Conservation (phyloP, 306 rosid species). For the Hippophae gyantsensis region DNA sequence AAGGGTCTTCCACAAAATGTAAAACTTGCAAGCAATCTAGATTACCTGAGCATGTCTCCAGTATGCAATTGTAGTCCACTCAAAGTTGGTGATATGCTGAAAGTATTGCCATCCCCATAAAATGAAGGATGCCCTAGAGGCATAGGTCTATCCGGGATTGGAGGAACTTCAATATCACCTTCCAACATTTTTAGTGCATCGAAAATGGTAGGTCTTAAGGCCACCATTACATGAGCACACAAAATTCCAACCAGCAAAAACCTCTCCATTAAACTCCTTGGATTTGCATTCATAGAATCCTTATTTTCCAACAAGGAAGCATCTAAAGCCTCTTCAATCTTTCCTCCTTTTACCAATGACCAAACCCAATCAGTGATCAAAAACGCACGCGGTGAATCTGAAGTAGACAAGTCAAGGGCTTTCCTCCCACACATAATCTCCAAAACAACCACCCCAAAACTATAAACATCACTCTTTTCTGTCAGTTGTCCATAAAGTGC, state of each 20-base stretch:
- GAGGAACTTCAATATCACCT: conserved; percentile 85
- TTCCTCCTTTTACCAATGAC: conserved; percentile 75
- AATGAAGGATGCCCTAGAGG: conserved; percentile 74
- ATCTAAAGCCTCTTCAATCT: conserved; percentile 53
- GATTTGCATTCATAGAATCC: conserved; percentile 45
- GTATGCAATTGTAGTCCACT: conserved; percentile 52
- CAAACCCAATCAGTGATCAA: conserved; percentile 96
- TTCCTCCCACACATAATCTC: conserved; percentile 97
- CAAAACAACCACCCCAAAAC: conserved; percentile 93
- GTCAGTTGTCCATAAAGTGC: conserved; percentile 94
- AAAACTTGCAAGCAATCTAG: conserved; percentile 8
- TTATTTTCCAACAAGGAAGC: conserved; percentile 42
- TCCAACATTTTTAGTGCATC: conserved; percentile 96
- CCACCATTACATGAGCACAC: conserved; percentile 95
- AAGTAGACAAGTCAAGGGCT: conserved; percentile 73
- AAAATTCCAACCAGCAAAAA: conserved; percentile 74
- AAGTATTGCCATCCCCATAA: conserved; percentile 36
- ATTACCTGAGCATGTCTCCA: conserved; percentile 87
- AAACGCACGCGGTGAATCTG: conserved; percentile 54
- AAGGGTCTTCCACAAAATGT: conserved; percentile 17
- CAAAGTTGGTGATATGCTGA: conserved; percentile 69
- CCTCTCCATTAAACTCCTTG: conserved; percentile 85
- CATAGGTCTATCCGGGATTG: conserved; percentile 86
- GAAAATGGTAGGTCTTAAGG: conserved; percentile 74
- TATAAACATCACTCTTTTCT: conserved; percentile 95